Base-by-base conservation (phyloP, 306 rosid genomes). In the Purshia tridentata region DNA sequence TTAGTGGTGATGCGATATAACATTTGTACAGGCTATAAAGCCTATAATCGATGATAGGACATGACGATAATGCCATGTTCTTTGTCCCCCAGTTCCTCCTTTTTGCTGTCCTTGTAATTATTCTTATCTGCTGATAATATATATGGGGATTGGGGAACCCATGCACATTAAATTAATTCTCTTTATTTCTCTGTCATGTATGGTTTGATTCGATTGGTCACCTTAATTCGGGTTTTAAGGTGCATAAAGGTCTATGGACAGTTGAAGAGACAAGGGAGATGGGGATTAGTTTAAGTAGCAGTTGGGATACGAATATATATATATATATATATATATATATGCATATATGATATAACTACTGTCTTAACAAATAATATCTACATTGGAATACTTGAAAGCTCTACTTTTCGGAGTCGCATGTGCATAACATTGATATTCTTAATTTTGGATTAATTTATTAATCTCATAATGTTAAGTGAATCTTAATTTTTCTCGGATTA, bases 211-310 rank as follows among this genome's bases (percentile, higher is more conserved):
- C 37, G 47, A 39, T 61, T 61, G 14, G 11, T 8, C 0, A 39
- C 47, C 48, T 61, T 39, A 29, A 29, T 29, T 61, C 9, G 4
- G 23, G 47, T 39, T 3, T 61, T 61, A 61, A 39, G 15, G 18
- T 6, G 49, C 65, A 44, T 55, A 71, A 71, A 56, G 75, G 6
- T 14, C 9, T 4, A 12, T 9, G 45, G 66, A 71, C 56, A 71
- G 9, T 4, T 45, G 75, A 57, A 71, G 75, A 44, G 75, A 57
- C 75, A 45, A 70, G 5, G 23, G 56, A 16, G 40, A 10, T 9
- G 2, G 15, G 66, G 0, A 20, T 71, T 71, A 71, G 49, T 56
- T 71, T 57, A 22, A 45, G 66, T 23, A 44, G 75, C 75, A 71
- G 75, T 42, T 71, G 75, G 11, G 74, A 70, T 70, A 70, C 65